These are phyloP conservation scores for Trametopsis cervina DNA, from an alignment of 768 basidiomycete genomes.

Conservation along the genomic window DNA sequence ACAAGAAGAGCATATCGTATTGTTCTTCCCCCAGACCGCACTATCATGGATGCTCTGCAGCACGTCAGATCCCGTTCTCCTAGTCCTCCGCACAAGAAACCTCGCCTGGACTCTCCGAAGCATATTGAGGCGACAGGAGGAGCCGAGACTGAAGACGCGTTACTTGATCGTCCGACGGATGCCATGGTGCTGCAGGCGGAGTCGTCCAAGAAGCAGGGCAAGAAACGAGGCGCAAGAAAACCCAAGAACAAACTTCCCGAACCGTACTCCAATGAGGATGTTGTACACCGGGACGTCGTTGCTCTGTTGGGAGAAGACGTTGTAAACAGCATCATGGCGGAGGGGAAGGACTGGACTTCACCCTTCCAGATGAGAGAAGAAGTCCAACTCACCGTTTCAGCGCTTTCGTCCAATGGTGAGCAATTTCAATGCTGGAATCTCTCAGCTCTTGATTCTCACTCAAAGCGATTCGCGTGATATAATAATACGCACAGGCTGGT, in stretches of 20 bases:
- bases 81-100: conserved; percentile 21
- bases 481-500: too few relatives aligned
- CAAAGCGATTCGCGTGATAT: too few relatives aligned
- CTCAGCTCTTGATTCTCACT: too few relatives aligned
- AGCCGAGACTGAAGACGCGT: neutral
- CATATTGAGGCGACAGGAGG: neutral
- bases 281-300: conserved; percentile 65
- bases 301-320: conserved; percentile 55
- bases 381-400: conserved; percentile 55
- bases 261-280: conserved; percentile 64
- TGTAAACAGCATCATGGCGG: conserved; percentile 41
- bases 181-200: neutral
- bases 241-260: conserved; percentile 40
- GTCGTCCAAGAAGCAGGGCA: conserved; percentile 1
- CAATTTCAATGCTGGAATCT: conserved; percentile 9
- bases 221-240: conserved; percentile 16
- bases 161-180: conserved; percentile 5
- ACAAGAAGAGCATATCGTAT: too few relatives aligned
- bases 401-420: conserved; percentile 57
- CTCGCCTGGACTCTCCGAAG: conserved; percentile 18
- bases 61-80: neutral
- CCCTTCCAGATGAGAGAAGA: conserved; percentile 58
- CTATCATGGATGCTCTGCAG: neutral
- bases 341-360: conserved; percentile 46
- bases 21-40: too few relatives aligned